Percentiles rank a stretch among this genome's conserved stretches.
phyloP scores from a whole-genome alignment of 2,329 filamentous ascomycete species.

The Hypoxylon sp. region DNA sequence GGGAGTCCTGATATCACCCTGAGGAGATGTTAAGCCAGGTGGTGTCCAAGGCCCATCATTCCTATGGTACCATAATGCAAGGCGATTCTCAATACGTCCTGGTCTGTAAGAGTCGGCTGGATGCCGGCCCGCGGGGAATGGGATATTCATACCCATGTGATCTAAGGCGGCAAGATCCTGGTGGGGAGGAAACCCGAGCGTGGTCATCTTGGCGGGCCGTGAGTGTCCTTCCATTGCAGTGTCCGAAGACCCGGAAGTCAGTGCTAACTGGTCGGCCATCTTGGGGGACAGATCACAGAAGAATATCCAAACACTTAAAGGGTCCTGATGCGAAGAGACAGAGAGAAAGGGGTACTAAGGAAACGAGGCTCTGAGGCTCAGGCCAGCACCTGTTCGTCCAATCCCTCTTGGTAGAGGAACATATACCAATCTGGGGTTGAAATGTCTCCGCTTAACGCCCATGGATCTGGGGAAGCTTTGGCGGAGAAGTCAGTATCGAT shows the following conservation, averaged over 20 bases:
- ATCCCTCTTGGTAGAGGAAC: slow-evolving; percentile 1
- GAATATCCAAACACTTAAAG: slow-evolving; percentile 9
- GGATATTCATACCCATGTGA: slow-evolving; percentile 30
- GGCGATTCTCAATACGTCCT: slow-evolving; percentile 37
- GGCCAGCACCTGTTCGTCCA: slow-evolving; percentile 18
- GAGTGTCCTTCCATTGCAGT: slow-evolving; percentile 43
- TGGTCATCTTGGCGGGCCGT: slow-evolving; percentile 44
- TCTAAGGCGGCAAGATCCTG: slow-evolving; percentile 42
- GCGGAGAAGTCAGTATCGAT: slow-evolving; percentile 23
- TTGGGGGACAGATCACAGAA: slow-evolving; percentile 14
- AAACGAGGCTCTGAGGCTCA: slow-evolving; percentile 19
- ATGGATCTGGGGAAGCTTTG: slow-evolving; percentile 6
- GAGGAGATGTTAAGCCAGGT: slow-evolving; percentile 53
- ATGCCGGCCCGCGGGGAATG: slow-evolving; percentile 26
- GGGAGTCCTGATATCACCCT: slow-evolving; percentile 53
- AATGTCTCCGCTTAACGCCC: slow-evolving; percentile 2
- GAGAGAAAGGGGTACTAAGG: slow-evolving; percentile 24
- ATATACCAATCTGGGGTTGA: slow-evolving; percentile 15
- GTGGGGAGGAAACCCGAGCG: slow-evolving; percentile 33
- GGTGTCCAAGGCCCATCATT: slow-evolving; percentile 63
- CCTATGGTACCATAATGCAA: slow-evolving; percentile 57
- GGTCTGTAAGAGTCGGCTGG: slow-evolving; percentile 19
- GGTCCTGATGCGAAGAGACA: slow-evolving; percentile 4
- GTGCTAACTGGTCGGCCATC: slow-evolving; percentile 43
- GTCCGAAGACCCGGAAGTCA: slow-evolving; percentile 45